A percentile compares a stretch with the other conserved stretches of the same genome.
Conservation (phyloP, 371 early-diverging fungal species). For the Circinella minor region DNA sequence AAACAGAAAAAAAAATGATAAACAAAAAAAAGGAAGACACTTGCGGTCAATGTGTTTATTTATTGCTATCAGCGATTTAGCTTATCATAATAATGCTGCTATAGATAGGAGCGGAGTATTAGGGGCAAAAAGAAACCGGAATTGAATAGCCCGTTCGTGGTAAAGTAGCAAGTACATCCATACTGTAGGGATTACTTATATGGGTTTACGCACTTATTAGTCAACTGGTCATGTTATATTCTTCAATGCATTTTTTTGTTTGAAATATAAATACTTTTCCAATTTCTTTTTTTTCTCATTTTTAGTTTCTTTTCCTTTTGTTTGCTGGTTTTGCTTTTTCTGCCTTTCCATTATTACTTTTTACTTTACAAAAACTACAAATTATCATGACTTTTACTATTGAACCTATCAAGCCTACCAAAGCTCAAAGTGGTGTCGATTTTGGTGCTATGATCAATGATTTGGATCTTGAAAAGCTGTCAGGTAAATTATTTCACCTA, state of each 20-base stretch:
- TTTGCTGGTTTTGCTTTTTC: no score
- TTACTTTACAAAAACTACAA: neutral
- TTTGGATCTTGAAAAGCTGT: constrained; percentile 48
- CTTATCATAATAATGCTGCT: neutral
- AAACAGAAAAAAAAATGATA: no score
- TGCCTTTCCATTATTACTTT: neutral
- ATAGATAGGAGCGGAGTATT: neutral
- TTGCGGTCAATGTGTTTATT: no score
- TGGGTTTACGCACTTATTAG: neutral
- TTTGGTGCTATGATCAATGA: constrained; percentile 48
- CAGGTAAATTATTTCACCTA: constrained; percentile 24
- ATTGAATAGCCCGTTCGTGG: neutral
- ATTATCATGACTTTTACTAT: constrained; percentile 46
- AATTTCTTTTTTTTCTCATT: neutral
- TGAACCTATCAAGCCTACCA: constrained; percentile 37
- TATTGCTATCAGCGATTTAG: no score
- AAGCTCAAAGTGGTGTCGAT: constrained; percentile 50
- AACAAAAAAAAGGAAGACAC: no score
- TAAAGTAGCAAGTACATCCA: neutral
- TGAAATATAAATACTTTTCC: neutral
- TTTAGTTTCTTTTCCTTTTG: neutral
- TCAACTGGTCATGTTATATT: neutral
- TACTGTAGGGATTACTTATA: neutral
- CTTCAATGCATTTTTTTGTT: neutral
- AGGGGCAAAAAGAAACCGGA: neutral